These are phyloP conservation scores for Prorocentrum cordatum DNA, from an alignment of 169 alveolate genomes.

Conservation along the genomic window DNA sequence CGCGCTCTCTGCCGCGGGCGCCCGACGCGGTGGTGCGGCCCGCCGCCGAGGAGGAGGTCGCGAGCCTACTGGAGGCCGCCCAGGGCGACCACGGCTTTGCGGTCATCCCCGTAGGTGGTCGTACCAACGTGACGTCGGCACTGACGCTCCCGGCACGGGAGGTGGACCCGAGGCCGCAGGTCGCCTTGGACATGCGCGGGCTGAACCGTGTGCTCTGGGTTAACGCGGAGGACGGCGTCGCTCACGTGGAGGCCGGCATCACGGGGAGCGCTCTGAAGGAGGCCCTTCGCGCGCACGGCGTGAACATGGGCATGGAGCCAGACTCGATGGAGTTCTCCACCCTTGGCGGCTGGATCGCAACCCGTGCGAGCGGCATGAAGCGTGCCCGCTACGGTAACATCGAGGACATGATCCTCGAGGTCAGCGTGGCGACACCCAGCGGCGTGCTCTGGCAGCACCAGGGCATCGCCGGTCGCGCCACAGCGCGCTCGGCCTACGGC, in stretches of 20 bases:
- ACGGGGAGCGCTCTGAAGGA: not conserved
- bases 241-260: constrained; percentile 22
- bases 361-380: constrained; percentile 68
- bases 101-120: constrained; percentile 24
- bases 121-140: constrained; percentile 64
- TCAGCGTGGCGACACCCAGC: constrained; percentile 26
- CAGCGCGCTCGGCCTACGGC: constrained; percentile 1
- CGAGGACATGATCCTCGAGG: constrained; percentile 40
- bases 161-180: constrained; percentile 15
- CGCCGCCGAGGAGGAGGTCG: constrained; percentile 13
- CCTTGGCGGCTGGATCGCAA: constrained; percentile 64
- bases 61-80: not conserved
- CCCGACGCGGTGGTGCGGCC: constrained; percentile 38
- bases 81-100: constrained; percentile 20
- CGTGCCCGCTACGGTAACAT: constrained; percentile 60
- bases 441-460: constrained; percentile 31
- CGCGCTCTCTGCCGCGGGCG: not conserved
- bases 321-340: constrained; percentile 68
- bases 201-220: constrained; percentile 41
- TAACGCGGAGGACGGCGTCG: constrained; percentile 52
- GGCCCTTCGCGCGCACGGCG: not conserved
- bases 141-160: not conserved
- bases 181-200: constrained; percentile 55
- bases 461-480: too few species aligned
- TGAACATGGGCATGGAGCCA: constrained; percentile 53